Evolutionary conservation across 306 rosid species (phyloP).

Genomic region (Leucaena leucocephala): DNA sequence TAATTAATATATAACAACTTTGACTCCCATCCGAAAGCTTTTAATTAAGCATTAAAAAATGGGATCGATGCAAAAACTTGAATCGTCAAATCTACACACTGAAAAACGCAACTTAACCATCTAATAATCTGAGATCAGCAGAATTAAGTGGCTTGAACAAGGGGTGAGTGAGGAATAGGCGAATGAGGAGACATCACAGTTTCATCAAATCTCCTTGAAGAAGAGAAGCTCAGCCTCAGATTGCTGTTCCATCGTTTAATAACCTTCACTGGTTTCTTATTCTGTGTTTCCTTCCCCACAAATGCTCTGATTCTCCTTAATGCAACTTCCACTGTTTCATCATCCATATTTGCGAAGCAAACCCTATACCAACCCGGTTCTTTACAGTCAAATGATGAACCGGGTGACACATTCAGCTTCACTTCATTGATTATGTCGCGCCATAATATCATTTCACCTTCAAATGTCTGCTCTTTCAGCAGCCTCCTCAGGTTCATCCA

Average conservation of each 20-base stretch:
- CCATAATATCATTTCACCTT: conserved; percentile 76
- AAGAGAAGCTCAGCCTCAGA: conserved; percentile 58
- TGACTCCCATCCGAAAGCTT: not conserved
- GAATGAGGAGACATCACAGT: conserved; percentile 54
- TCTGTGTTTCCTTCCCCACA: conserved; percentile 41
- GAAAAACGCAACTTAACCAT: not conserved
- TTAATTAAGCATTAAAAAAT: not conserved
- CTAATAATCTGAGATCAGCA: not conserved
- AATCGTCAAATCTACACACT: not conserved
- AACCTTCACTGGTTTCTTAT: conserved; percentile 22
- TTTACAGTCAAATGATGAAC: conserved; percentile 70
- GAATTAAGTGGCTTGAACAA: conserved; percentile 40
- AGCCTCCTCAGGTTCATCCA: conserved; percentile 83
- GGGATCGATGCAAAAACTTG: not conserved
- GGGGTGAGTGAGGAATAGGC: conserved; percentile 67
- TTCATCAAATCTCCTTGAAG: conserved; percentile 55
- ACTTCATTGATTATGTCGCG: conserved; percentile 63
- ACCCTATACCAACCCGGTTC: conserved; percentile 98
- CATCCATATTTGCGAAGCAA: conserved; percentile 91
- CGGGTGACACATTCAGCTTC: conserved; percentile 92
- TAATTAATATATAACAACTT: too few species aligned
- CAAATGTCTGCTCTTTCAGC: conserved; percentile 57
- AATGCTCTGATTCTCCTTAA: conserved; percentile 60
- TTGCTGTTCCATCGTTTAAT: conserved; percentile 48
- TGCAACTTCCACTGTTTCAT: conserved; percentile 65